Conservation (phyloP, 805 yeast genomes). For the Grigorovia jiainica region DNA sequence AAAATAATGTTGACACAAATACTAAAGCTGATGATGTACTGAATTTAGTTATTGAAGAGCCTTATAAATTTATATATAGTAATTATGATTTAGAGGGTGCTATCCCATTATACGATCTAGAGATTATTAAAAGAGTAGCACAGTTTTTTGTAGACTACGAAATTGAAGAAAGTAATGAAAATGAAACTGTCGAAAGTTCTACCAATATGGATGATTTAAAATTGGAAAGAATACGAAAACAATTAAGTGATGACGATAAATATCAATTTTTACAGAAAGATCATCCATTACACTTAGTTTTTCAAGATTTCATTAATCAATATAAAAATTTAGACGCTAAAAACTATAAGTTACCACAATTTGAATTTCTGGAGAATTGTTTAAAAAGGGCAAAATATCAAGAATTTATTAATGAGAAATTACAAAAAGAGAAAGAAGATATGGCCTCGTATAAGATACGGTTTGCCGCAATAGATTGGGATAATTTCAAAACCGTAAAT, state of each 20-base stretch:
- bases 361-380: slow-evolving; percentile 22
- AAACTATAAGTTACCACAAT: slow-evolving; percentile 6
- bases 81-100: slow-evolving; percentile 19
- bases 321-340: slow-evolving; percentile 31
- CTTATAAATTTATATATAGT: slow-evolving; percentile 17
- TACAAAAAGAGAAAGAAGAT: slow-evolving; percentile 27
- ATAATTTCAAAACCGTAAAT: slow-evolving; percentile 58
- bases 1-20: no score
- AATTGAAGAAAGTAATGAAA: background rate
- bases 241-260: slow-evolving; percentile 37
- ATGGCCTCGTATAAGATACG: slow-evolving; percentile 36
- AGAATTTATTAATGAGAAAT: slow-evolving; percentile 29
- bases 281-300: slow-evolving; percentile 55
- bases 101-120: slow-evolving; percentile 55
- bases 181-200: no score
- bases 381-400: slow-evolving; percentile 48
- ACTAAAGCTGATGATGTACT: no score
- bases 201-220: background rate
- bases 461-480: slow-evolving; percentile 82
- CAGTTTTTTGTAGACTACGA: slow-evolving; percentile 41
- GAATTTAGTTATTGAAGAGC: no score
- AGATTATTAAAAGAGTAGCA: slow-evolving; percentile 65
- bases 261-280: slow-evolving; percentile 54
- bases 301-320: slow-evolving; percentile 42
- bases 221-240: slow-evolving; percentile 31